Percentiles rank a stretch among this genome's conserved stretches.
phyloP scores from a whole-genome alignment of 2,329 filamentous ascomycete species.

The Fusarium napiforme region DNA sequence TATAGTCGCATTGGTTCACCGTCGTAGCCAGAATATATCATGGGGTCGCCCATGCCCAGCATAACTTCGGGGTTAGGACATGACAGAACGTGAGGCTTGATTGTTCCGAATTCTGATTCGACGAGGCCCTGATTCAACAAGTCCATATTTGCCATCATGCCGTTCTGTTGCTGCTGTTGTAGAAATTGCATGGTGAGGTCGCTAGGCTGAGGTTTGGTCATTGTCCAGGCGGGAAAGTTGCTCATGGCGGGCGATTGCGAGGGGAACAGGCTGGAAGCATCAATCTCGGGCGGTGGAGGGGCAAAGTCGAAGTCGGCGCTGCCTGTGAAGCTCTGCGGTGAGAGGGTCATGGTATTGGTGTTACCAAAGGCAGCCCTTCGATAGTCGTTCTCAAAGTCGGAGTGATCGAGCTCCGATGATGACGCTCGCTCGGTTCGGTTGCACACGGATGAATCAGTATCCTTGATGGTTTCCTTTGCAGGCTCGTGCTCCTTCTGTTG shows the following conservation, averaged over 20 bases:
- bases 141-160: constrained; percentile 56
- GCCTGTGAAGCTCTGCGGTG: constrained; percentile 62
- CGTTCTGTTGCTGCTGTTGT: constrained; percentile 55
- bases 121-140: constrained; percentile 62
- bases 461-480: constrained; percentile 44
- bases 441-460: constrained; percentile 39
- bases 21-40: constrained; percentile 67
- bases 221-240: constrained; percentile 48
- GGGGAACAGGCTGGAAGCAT: constrained; percentile 50
- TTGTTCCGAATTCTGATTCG: constrained; percentile 63
- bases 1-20: constrained; percentile 56
- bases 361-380: constrained; percentile 59
- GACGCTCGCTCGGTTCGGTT: constrained; percentile 60
- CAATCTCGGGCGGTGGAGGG: constrained; percentile 49
- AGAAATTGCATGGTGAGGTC: constrained; percentile 55
- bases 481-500: constrained; percentile 55
- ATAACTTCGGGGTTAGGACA: constrained; percentile 65
- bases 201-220: constrained; percentile 44
- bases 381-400: constrained; percentile 66
- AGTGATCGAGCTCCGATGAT: constrained; percentile 66
- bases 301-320: constrained; percentile 53
- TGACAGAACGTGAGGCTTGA: constrained; percentile 66
- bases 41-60: constrained; percentile 67
- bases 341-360: constrained; percentile 60
- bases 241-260: constrained; percentile 50